Percentiles rank a stretch among this genome's conserved stretches.
phyloP scores from a whole-genome alignment of 495 filamentous ascomycete genomes.

The Xylaria castorea region DNA sequence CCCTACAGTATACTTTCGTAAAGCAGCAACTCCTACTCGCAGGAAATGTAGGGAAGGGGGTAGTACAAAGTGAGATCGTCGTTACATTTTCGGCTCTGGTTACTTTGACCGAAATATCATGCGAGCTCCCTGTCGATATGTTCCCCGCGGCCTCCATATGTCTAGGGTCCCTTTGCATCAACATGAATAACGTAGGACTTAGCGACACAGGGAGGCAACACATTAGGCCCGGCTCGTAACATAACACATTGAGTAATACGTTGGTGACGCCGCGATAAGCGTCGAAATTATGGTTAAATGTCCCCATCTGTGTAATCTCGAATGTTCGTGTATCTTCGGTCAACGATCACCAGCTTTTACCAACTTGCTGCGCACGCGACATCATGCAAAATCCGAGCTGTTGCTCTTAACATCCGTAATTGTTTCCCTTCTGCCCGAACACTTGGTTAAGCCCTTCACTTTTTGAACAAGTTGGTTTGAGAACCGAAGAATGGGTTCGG shows the following conservation, averaged over 20 bases:
- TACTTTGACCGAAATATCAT: not conserved
- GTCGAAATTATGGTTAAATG: constrained; percentile 9
- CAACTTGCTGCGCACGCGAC: not conserved
- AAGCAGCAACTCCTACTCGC: not conserved
- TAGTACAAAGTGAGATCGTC: not conserved
- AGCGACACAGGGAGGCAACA: not conserved
- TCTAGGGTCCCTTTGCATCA: not conserved
- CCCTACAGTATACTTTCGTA: not conserved
- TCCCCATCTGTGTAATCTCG: not conserved
- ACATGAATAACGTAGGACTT: not conserved
- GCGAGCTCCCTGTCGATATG: not conserved
- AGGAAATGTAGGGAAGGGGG: not conserved
- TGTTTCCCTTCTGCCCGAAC: not conserved
- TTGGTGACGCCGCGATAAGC: constrained; percentile 9
- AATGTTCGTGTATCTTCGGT: not conserved
- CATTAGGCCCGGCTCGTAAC: not conserved
- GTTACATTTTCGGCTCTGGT: not conserved
- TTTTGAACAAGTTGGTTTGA: constrained; percentile 39
- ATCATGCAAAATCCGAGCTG: not conserved
- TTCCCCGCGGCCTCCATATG: not conserved
- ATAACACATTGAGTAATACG: not conserved
- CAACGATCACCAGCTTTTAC: not conserved
- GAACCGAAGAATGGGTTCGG: constrained; percentile 45
- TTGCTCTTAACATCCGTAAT: not conserved
- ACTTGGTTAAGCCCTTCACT: constrained; percentile 24